A percentile compares a stretch with the other conserved stretches of the same genome.
These are phyloP conservation scores for Stentor coeruleus DNA, from an alignment of 73 alveolate genomes.

Conservation along the genomic window DNA sequence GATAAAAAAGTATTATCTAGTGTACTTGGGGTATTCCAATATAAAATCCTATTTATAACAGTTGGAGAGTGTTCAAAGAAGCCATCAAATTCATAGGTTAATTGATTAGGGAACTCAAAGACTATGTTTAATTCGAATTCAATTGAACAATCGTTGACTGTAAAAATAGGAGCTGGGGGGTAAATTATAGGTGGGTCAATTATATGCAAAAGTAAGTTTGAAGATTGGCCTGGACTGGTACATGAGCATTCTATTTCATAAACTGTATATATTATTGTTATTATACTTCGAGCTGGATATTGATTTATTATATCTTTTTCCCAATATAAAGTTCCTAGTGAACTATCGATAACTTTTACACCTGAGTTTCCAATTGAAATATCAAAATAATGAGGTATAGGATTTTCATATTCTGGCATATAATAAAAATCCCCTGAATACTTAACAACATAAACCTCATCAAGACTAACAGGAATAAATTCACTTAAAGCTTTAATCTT, in stretches of 20 bases:
- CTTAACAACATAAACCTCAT: neutral
- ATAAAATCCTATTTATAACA: too few species aligned
- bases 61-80: neutral
- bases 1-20: neutral
- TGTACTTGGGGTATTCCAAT: neutral
- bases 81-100: neutral
- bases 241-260: neutral
- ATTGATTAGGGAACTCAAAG: neutral
- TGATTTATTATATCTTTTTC: neutral
- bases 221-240: neutral
- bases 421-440: constrained; percentile 1
- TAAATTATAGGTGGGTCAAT: neutral
- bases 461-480: neutral
- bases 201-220: neutral
- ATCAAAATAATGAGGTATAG: too few species aligned
- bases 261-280: neutral
- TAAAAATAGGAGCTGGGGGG: neutral
- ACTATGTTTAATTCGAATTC: neutral
- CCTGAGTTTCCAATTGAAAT: neutral
- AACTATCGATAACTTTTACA: neutral
- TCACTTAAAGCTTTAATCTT: neutral
- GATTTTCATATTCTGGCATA: too few species aligned
- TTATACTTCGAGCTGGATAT: neutral
- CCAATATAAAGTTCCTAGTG: neutral
- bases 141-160: neutral